Evolutionary conservation across 805 yeast genomes (phyloP), one percentile per base, ranked within the genome.

Genomic region (Wickerhamiella kurtzmanii): DNA sequence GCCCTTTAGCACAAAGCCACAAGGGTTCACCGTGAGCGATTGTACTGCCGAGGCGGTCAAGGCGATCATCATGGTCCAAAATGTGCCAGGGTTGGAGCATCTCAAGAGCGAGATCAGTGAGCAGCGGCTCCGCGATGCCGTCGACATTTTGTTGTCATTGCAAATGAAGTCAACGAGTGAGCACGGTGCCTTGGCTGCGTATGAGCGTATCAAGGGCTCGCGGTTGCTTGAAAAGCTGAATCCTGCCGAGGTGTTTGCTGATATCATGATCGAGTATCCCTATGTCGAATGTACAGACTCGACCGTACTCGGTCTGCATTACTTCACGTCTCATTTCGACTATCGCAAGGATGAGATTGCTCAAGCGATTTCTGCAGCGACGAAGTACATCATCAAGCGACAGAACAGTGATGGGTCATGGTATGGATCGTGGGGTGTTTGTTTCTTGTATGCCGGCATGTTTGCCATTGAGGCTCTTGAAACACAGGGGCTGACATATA

Each of bases 371-470:
- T 69, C 74, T 3, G 71, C 77, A 46, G 97, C 96, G 0, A 72
- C 85, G 15, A 63, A 72, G 3, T 92, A 81, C 57, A 83, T 92
- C 40, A 75, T 74, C 44, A 63, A 68, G 2, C 75, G 75, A 2
- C 98, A 92, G 63, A 68, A 70, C 40, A 57, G 59, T 0, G 95
- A 92, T 63, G 99, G 99, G 0, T 79, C 94, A 13, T 92, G 97
- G 97, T 94, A 88, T 62, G 99, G 99, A 1, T 79, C 86, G 37
- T 92, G 99, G 99, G 99, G 98, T 35, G 80, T 92, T 3, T 92
- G 99, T 61, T 87, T 73, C 60, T 84, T 96, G 0, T 92, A 92
- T 63, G 97, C 97, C 0, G 83, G 87, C 1, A 92, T 92, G 98
- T 92, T 92, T 74, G 99, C 99, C 0, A 64, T 92, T 22, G 99